These are phyloP conservation scores for Coemansia sp. DNA, from an alignment of 192 early-diverging fungal genomes.

Conservation along the genomic window DNA sequence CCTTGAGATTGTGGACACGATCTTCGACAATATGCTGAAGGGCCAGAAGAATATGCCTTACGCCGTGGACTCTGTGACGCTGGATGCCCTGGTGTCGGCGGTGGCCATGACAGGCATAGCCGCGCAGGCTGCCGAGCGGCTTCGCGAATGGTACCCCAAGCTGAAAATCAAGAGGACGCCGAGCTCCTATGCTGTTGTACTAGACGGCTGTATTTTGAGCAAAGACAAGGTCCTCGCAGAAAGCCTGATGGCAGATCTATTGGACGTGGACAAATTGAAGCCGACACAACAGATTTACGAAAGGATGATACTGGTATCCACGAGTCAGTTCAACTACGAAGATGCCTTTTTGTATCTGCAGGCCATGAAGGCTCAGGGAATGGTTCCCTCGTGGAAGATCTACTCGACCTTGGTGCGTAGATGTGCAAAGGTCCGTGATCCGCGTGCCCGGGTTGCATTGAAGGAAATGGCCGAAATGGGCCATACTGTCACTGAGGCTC, in stretches of 20 bases:
- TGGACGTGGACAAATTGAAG: conserved; percentile 42
- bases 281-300: conserved; percentile 57
- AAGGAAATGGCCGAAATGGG: conserved; percentile 66
- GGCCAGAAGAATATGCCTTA: conserved; percentile 51
- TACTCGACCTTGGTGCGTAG: conserved; percentile 57
- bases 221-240: conserved; percentile 56
- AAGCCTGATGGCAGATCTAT: conserved; percentile 53
- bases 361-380: conserved; percentile 63
- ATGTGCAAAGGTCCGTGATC: conserved; percentile 59
- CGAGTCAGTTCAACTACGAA: conserved; percentile 63
- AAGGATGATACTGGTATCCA: conserved; percentile 56
- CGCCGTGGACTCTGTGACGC: conserved; percentile 55
- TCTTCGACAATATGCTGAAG: conserved; percentile 23
- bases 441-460: conserved; percentile 57
- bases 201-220: conserved; percentile 53
- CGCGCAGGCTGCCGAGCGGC: not conserved
- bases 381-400: conserved; percentile 54
- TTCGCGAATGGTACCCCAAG: conserved; percentile 33
- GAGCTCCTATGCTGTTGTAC: conserved; percentile 58
- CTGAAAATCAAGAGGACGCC: conserved; percentile 51
- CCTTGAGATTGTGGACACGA: conserved; percentile 18
- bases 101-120: conserved; percentile 12
- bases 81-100: conserved; percentile 59
- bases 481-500: conserved; percentile 39
- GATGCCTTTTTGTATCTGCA: conserved; percentile 73